A percentile compares a stretch with the other conserved stretches of the same genome.
Conservation (phyloP, 2,329 filamentous ascomycete species). For the Penicillium sp. region DNA sequence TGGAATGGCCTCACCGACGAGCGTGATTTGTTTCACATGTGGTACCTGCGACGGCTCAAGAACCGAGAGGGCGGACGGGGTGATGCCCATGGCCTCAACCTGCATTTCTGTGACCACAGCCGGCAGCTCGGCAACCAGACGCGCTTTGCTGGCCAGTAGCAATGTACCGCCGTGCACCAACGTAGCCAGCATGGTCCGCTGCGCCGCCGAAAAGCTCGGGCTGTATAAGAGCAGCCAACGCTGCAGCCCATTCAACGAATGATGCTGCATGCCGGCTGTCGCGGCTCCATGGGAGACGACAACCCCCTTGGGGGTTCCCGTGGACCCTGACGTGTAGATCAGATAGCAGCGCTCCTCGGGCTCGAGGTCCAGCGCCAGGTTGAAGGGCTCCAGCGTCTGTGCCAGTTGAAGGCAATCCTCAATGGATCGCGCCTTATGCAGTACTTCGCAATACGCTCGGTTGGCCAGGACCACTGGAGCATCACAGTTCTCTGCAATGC, state of each 20-base stretch:
- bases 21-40: constrained; percentile 10
- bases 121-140: constrained; percentile 2
- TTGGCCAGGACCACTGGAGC: constrained; percentile 10
- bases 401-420: background rate
- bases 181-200: constrained; percentile 16
- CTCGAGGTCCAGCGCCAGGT: constrained; percentile 5
- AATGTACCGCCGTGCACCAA: constrained; percentile 12
- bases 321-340: constrained; percentile 22
- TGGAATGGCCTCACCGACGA: constrained; percentile 14
- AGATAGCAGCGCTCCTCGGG: constrained; percentile 9
- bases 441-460: background rate
- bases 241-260: background rate
- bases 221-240: constrained; percentile 19
- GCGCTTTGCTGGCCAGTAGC: constrained; percentile 7
- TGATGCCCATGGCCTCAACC: constrained; percentile 14
- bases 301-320: constrained; percentile 18
- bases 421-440: constrained; percentile 1
- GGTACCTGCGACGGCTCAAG: constrained; percentile 13
- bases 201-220: constrained; percentile 20
- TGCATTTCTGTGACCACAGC: constrained; percentile 8
- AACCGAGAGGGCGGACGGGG: constrained; percentile 11
- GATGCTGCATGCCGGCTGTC: background rate
- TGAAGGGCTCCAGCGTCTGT: background rate
- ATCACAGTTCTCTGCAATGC: constrained; percentile 5
- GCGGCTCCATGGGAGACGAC: constrained; percentile 11